Percentiles rank a stretch among this genome's conserved stretches.
These are phyloP conservation scores for Starmerella davenportii DNA, from an alignment of 805 yeast species.

Conservation along the genomic window DNA sequence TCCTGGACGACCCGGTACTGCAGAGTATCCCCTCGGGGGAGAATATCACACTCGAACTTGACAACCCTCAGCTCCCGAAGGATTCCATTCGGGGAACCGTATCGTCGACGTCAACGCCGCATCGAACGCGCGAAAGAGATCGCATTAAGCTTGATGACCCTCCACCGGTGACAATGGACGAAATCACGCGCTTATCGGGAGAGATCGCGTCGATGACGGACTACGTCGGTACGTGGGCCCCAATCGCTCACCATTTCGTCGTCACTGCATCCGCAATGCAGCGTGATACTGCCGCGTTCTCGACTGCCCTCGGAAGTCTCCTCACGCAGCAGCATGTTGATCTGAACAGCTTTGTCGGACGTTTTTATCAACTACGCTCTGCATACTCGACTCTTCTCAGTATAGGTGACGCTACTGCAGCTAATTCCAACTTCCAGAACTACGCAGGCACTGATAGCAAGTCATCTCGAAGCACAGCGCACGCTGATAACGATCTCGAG, in stretches of 20 bases:
- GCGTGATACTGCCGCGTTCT: constrained; percentile 13
- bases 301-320: constrained; percentile 1
- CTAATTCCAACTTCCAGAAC: constrained; percentile 1
- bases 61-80: not conserved
- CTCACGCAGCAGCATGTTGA: constrained; percentile 5
- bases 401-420: constrained; percentile 3
- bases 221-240: constrained; percentile 12
- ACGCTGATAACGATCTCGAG: constrained; percentile 1
- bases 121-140: no score
- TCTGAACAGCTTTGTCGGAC: constrained; percentile 7
- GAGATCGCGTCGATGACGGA: constrained; percentile 8
- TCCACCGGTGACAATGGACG: constrained; percentile 7
- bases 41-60: not conserved
- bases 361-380: constrained; percentile 16
- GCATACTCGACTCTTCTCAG: constrained; percentile 11
- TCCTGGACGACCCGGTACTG: not conserved
- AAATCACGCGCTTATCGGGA: constrained; percentile 4
- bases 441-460: not conserved
- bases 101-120: not conserved
- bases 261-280: constrained; percentile 11
- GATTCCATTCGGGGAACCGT: not conserved
- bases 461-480: not conserved
- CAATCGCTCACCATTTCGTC: constrained; percentile 10
- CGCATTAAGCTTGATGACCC: no score
- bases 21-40: not conserved